These are phyloP conservation scores for Waltergamsia citrina DNA, from an alignment of 2,329 filamentous ascomycete genomes.

Conservation along the genomic window DNA sequence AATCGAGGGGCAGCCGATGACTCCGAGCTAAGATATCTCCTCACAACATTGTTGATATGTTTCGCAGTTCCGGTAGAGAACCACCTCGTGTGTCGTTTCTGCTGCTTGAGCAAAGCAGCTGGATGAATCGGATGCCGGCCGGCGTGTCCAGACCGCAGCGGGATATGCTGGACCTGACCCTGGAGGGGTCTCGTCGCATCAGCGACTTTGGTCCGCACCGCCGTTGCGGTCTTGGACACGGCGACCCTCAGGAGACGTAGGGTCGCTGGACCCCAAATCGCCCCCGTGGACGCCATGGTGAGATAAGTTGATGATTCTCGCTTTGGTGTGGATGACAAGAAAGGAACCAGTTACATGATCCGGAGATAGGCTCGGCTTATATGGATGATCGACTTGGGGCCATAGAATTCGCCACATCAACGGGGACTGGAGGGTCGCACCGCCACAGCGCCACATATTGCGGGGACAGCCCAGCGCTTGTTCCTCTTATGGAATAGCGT, in stretches of 20 bases:
- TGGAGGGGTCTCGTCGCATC: constrained; percentile 33
- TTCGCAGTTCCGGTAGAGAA: constrained; percentile 33
- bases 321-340: constrained; percentile 3
- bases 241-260: constrained; percentile 44
- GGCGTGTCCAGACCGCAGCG: constrained; percentile 27
- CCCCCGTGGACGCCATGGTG: constrained; percentile 46
- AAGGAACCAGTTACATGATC: not conserved
- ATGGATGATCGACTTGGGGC: not conserved
- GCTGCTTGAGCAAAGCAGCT: constrained; percentile 40
- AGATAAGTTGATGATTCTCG: constrained; percentile 10
- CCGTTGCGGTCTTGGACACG: constrained; percentile 38
- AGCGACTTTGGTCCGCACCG: constrained; percentile 39
- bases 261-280: constrained; percentile 47
- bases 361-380: not conserved
- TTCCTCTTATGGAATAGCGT: not conserved
- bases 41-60: constrained; percentile 33
- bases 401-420: constrained; percentile 2
- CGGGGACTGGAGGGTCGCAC: not conserved
- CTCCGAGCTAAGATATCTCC: constrained; percentile 40
- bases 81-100: constrained; percentile 33
- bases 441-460: constrained; percentile 1
- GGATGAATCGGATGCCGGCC: constrained; percentile 44
- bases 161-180: constrained; percentile 34
- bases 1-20: constrained; percentile 21
- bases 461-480: not conserved